Percentiles rank a stretch among this genome's conserved stretches.
phyloP scores from a whole-genome alignment of 2,329 filamentous ascomycete species.

The Dactylellina cionopaga region DNA sequence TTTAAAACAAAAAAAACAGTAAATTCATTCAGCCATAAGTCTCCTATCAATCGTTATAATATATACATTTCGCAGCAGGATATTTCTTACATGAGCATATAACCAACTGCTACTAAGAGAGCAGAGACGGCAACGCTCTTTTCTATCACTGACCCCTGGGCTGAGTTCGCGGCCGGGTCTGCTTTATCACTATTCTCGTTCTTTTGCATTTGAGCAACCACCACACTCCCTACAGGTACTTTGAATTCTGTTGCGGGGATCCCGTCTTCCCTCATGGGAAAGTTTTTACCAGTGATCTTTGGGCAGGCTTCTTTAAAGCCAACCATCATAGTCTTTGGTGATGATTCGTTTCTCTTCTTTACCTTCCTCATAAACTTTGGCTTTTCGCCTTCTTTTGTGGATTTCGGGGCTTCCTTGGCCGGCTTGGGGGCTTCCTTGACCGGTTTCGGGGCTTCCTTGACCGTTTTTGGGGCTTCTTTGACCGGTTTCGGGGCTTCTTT shows the following conservation, averaged over 20 bases:
- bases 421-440: too few species aligned
- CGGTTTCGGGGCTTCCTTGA: too few species aligned
- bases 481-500: too few species aligned
- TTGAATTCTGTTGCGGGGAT: not conserved
- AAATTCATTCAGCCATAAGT: too few species aligned
- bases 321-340: not conserved
- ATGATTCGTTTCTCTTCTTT: not conserved
- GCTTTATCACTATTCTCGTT: not conserved
- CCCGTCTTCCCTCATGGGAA: constrained; percentile 27
- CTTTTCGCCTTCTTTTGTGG: too few species aligned
- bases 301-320: constrained; percentile 29
- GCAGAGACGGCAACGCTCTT: constrained; percentile 24
- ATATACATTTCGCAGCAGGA: too few species aligned
- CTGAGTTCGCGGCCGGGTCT: not conserved
- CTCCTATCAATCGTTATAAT: too few species aligned
- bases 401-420: too few species aligned
- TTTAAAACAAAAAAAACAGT: too few species aligned
- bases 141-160: not conserved
- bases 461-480: too few species aligned
- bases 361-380: constrained; percentile 10
- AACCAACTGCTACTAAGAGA: constrained; percentile 23
- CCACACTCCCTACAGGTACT: not conserved
- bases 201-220: not conserved
- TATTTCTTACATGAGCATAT: constrained; percentile 3
- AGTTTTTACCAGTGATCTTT: constrained; percentile 25